Percentiles rank a stretch among this genome's conserved stretches.
Evolutionary conservation across 2,329 filamentous ascomycete species (phyloP).

Genomic region (Aureobasidium sp.): DNA sequence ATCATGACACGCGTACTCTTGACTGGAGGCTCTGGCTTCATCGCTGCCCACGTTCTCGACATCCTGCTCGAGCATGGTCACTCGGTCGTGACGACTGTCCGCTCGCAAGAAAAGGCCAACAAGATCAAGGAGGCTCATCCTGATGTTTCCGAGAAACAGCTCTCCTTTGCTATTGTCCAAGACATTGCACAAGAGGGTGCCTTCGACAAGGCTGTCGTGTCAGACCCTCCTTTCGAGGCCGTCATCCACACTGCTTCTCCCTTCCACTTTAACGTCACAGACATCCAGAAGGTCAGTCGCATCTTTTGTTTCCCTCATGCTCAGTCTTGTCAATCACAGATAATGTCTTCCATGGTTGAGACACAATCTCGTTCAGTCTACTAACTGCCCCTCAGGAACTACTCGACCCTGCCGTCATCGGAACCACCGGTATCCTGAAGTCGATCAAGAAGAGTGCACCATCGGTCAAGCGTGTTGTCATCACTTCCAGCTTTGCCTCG

Average conservation of each 20-base stretch:
- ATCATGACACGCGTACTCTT: constrained; percentile 28
- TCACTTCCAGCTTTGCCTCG: constrained; percentile 61
- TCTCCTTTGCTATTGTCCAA: constrained; percentile 58
- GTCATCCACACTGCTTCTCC: constrained; percentile 69
- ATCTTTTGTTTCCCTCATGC: neutral
- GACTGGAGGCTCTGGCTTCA: constrained; percentile 52
- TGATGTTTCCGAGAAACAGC: constrained; percentile 43
- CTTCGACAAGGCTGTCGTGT: constrained; percentile 54
- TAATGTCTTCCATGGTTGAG: no score
- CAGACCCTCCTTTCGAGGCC: constrained; percentile 57
- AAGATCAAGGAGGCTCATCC: constrained; percentile 49
- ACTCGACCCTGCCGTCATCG: constrained; percentile 53
- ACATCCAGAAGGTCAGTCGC: constrained; percentile 49
- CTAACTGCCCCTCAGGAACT: constrained; percentile 30
- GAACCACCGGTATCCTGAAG: constrained; percentile 53
- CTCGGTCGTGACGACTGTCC: constrained; percentile 54
- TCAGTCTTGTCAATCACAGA: no score
- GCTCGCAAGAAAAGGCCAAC: constrained; percentile 52
- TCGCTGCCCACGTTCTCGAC: constrained; percentile 56
- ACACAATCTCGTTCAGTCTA: neutral
- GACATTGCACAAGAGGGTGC: constrained; percentile 63
- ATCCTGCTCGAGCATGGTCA: constrained; percentile 44
- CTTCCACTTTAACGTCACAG: constrained; percentile 64
- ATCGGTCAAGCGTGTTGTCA: constrained; percentile 63
- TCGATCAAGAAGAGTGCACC: constrained; percentile 53